Evolutionary conservation across 73 alveolate species (phyloP).

Genomic region (Uronychia setigera): DNA sequence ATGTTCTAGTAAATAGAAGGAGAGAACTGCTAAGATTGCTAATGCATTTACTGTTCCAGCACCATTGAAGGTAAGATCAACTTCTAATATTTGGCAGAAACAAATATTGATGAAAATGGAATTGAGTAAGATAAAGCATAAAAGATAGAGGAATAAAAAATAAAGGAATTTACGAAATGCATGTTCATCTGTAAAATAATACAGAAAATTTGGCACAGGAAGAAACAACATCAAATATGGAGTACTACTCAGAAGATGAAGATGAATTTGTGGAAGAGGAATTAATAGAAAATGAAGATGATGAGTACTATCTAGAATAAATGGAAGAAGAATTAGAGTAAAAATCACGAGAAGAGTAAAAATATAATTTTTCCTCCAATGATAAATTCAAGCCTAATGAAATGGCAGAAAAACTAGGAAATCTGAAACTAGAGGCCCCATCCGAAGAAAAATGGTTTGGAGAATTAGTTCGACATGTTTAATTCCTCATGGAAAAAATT

Average conservation of each 20-base stretch:
- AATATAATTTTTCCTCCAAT: background rate
- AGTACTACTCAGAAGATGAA: background rate
- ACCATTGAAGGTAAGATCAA: background rate
- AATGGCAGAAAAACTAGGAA: too few species aligned
- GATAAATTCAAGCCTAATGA: background rate
- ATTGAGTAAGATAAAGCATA: too few species aligned
- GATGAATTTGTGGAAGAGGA: background rate
- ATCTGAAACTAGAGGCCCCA: too few species aligned
- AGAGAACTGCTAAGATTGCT: background rate
- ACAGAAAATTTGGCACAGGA: background rate
- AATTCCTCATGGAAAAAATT: background rate
- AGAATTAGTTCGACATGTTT: background rate
- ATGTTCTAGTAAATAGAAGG: background rate
- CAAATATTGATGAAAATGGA: too few species aligned
- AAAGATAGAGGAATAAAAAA: too few species aligned
- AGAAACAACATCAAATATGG: background rate
- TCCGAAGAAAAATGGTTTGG: background rate
- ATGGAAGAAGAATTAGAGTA: background rate
- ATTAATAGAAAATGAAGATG: background rate
- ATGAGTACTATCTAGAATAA: background rate
- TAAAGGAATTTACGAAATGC: background rate
- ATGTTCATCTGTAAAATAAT: background rate
- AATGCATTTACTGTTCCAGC: background rate
- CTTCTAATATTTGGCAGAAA: too few species aligned
- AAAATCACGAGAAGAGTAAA: background rate